A percentile compares a stretch with the other conserved stretches of the same genome.
These are phyloP conservation scores for Geranomyces michiganensis DNA, from an alignment of 192 early-diverging fungal species.

Conservation along the genomic window DNA sequence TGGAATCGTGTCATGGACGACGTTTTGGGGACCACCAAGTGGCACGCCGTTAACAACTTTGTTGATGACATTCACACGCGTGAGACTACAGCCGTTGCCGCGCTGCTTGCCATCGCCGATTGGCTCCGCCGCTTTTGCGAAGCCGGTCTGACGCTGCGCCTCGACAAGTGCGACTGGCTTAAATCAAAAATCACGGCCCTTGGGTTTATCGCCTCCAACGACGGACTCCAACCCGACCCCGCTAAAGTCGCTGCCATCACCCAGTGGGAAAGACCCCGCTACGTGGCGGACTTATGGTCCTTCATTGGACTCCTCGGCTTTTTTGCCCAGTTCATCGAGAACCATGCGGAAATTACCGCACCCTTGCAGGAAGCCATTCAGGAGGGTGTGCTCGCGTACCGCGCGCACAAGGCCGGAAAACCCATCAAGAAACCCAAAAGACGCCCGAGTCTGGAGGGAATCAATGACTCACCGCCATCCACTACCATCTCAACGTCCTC, in stretches of 20 bases:
- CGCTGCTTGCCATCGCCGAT: no score
- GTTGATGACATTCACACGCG: constrained; percentile 28
- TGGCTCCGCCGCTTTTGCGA: constrained; percentile 32
- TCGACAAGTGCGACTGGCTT: constrained; percentile 47
- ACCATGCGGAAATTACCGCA: not conserved
- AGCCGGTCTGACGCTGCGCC: constrained; percentile 34
- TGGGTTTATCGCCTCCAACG: constrained; percentile 32
- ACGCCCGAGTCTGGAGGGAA: not conserved
- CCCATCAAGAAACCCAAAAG: not conserved
- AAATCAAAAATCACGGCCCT: constrained; percentile 23
- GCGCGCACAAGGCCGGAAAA: not conserved
- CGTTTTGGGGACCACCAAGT: constrained; percentile 28
- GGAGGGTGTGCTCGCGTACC: not conserved
- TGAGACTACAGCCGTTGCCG: constrained; percentile 4
- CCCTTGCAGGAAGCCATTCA: not conserved
- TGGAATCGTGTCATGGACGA: constrained; percentile 48
- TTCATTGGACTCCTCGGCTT: constrained; percentile 17
- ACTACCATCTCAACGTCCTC: no score
- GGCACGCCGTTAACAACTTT: constrained; percentile 7
- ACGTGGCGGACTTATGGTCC: constrained; percentile 15
- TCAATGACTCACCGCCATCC: no score
- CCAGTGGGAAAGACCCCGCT: constrained; percentile 32
- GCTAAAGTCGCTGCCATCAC: constrained; percentile 28
- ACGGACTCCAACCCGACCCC: constrained; percentile 36
- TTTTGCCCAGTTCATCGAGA: constrained; percentile 8